Percentiles rank a stretch among this genome's conserved stretches.
Conservation (phyloP, 1,284 basidiomycete genomes). For the Wallemia hederae region DNA sequence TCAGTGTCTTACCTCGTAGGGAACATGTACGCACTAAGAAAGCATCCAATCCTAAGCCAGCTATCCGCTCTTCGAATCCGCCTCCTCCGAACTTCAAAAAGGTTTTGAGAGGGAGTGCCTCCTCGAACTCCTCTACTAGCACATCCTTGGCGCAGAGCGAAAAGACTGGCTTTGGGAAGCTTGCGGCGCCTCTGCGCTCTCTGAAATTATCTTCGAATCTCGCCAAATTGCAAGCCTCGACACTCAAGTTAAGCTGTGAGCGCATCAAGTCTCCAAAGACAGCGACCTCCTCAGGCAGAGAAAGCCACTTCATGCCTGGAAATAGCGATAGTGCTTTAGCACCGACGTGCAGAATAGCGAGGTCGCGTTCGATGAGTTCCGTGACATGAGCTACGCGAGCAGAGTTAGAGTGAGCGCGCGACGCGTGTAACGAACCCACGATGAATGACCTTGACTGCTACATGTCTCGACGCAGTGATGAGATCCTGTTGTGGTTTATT, state of each 20-base stretch:
- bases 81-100: constrained; percentile 75
- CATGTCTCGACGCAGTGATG: neutral
- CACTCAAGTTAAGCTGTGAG: constrained; percentile 65
- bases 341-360: constrained; percentile 83
- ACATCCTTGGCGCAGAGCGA: constrained; percentile 51
- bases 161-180: constrained; percentile 63
- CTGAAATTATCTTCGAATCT: constrained; percentile 68
- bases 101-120: constrained; percentile 64
- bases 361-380: constrained; percentile 57
- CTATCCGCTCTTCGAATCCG: constrained; percentile 63
- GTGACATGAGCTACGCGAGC: constrained; percentile 28
- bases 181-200: constrained; percentile 38
- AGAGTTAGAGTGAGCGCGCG: neutral
- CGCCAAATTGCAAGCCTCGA: constrained; percentile 65
- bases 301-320: constrained; percentile 89
- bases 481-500: neutral
- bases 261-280: constrained; percentile 97
- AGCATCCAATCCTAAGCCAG: constrained; percentile 75
- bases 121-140: constrained; percentile 73
- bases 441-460: neutral
- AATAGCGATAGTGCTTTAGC: constrained; percentile 46
- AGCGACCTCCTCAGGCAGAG: constrained; percentile 74
- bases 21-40: constrained; percentile 37
- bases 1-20: neutral
- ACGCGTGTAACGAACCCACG: neutral